A percentile compares a stretch with the other conserved stretches of the same genome.
Conservation (phyloP, 495 filamentous ascomycete genomes). For the Rhypophila decipiens region DNA sequence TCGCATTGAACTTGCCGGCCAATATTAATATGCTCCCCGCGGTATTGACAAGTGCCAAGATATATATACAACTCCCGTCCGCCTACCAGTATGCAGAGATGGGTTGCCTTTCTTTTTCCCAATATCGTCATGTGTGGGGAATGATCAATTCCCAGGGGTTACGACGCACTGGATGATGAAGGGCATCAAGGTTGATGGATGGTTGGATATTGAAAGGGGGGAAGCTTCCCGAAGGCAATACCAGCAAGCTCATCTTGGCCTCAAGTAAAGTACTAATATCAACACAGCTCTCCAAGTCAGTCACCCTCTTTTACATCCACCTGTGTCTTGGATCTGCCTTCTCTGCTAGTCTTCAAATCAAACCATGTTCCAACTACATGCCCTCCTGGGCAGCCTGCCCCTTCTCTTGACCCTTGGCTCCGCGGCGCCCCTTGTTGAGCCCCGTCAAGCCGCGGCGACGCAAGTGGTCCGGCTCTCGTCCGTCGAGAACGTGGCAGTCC, state of each 20-base stretch:
- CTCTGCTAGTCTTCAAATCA: not conserved
- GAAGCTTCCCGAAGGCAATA: too few species aligned
- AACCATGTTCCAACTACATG: conserved; percentile 19
- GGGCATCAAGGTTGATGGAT: too few species aligned
- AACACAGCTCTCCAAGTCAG: too few species aligned
- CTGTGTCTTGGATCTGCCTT: not conserved
- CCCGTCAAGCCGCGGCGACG: conserved; percentile 20
- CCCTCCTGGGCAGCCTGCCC: conserved; percentile 15
- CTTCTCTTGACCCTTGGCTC: conserved; percentile 13
- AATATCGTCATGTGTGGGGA: conserved; percentile 1
- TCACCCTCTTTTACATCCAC: not conserved
- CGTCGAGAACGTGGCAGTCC: conserved; percentile 43
- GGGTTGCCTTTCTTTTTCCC: too few species aligned
- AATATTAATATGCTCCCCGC: too few species aligned
- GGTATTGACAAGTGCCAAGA: conserved; percentile 8
- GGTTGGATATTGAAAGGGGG: not conserved
- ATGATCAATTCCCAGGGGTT: too few species aligned
- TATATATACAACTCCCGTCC: too few species aligned
- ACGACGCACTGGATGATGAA: too few species aligned
- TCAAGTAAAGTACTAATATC: too few species aligned
- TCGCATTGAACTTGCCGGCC: too few species aligned
- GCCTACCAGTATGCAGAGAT: too few species aligned
- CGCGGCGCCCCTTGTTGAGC: conserved; percentile 19
- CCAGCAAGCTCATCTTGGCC: too few species aligned
- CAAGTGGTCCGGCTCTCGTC: conserved; percentile 30